Evolutionary conservation across 768 basidiomycete genomes (phyloP).

Genomic region (Tricholoma saponaceum): DNA sequence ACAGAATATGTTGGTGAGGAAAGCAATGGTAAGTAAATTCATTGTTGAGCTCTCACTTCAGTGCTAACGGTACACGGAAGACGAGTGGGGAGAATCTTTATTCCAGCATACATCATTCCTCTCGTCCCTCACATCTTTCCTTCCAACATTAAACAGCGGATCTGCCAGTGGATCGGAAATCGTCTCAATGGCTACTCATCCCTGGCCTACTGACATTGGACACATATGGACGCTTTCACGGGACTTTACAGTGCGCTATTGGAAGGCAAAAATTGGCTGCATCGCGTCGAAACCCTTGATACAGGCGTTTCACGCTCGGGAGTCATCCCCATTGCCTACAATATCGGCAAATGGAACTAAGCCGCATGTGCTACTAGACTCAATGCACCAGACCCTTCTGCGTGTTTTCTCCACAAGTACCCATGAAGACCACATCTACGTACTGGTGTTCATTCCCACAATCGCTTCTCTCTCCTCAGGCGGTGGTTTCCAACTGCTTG

Average conservation of each 20-base stretch:
- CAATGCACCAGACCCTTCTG: slow-evolving; percentile 60
- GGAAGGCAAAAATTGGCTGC: slow-evolving; percentile 76
- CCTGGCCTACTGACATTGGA: slow-evolving; percentile 71
- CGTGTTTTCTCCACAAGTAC: slow-evolving; percentile 50
- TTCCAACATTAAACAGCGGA: slow-evolving; percentile 47
- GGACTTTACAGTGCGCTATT: slow-evolving; percentile 79
- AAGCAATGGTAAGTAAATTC: slow-evolving; percentile 48
- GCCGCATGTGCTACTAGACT: slow-evolving; percentile 49
- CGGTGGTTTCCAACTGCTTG: slow-evolving; percentile 74
- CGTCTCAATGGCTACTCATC: slow-evolving; percentile 66
- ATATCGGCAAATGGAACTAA: slow-evolving; percentile 27
- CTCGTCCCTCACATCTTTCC: slow-evolving; percentile 61
- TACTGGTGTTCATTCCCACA: slow-evolving; percentile 72
- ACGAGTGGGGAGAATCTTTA: slow-evolving; percentile 66
- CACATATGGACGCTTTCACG: slow-evolving; percentile 84
- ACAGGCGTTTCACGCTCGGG: slow-evolving; percentile 24
- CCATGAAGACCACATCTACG: slow-evolving; percentile 51
- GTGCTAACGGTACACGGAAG: slow-evolving; percentile 32
- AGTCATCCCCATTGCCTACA: slow-evolving; percentile 26
- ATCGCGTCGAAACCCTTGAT: slow-evolving; percentile 58
- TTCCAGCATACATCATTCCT: slow-evolving; percentile 66
- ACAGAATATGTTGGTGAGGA: slow-evolving; percentile 53
- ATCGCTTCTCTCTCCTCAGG: slow-evolving; percentile 60
- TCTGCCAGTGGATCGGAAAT: slow-evolving; percentile 52
- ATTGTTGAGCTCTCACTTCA: slow-evolving; percentile 3